A percentile compares a stretch with the other conserved stretches of the same genome.
Evolutionary conservation across 2,329 filamentous ascomycete species (phyloP).

Genomic region (Paradendryphiella salina): DNA sequence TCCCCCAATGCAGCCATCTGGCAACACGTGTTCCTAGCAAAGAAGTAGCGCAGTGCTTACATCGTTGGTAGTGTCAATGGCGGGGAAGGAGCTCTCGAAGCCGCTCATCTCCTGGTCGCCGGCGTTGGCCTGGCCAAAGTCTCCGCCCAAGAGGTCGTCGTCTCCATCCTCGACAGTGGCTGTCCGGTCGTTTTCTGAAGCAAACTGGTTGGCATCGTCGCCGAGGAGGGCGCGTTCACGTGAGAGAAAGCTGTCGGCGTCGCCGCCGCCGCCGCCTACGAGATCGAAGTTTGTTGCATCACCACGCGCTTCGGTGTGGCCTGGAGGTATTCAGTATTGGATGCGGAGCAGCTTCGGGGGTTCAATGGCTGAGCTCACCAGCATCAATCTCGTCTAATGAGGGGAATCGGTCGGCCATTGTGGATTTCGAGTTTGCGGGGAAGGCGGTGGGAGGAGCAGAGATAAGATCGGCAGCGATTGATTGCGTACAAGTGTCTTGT

Average conservation of each 20-base stretch:
- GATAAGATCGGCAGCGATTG: slow-evolving; percentile 21
- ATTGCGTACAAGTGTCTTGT: slow-evolving; percentile 22
- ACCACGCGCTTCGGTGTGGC: slow-evolving; percentile 68
- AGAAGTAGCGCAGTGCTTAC: slow-evolving; percentile 52
- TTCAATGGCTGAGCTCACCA: slow-evolving; percentile 46
- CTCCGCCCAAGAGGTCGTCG: slow-evolving; percentile 72
- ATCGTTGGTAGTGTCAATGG: slow-evolving; percentile 73
- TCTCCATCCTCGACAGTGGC: slow-evolving; percentile 65
- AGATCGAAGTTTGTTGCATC: slow-evolving; percentile 49
- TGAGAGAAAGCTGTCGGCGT: slow-evolving; percentile 81
- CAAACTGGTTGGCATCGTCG: slow-evolving; percentile 90
- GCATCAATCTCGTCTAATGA: slow-evolving; percentile 58
- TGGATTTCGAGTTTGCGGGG: slow-evolving; percentile 17
- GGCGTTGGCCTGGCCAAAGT: slow-evolving; percentile 49
- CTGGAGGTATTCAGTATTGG: slow-evolving; percentile 50
- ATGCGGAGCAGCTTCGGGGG: slow-evolving; percentile 26
- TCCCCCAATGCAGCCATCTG: background rate
- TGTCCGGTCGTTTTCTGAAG: slow-evolving; percentile 70
- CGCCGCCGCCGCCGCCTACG: slow-evolving; percentile 61
- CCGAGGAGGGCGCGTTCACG: slow-evolving; percentile 89
- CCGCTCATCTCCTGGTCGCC: slow-evolving; percentile 56
- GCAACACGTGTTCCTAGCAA: slow-evolving; percentile 1
- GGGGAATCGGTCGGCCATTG: slow-evolving; percentile 57
- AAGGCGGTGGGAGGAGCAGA: background rate
- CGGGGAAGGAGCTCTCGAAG: slow-evolving; percentile 91